Evolutionary conservation across 305 asterid species (phyloP), one percentile per base, ranked within the genome.

Genomic region (Monarda citriodora): DNA sequence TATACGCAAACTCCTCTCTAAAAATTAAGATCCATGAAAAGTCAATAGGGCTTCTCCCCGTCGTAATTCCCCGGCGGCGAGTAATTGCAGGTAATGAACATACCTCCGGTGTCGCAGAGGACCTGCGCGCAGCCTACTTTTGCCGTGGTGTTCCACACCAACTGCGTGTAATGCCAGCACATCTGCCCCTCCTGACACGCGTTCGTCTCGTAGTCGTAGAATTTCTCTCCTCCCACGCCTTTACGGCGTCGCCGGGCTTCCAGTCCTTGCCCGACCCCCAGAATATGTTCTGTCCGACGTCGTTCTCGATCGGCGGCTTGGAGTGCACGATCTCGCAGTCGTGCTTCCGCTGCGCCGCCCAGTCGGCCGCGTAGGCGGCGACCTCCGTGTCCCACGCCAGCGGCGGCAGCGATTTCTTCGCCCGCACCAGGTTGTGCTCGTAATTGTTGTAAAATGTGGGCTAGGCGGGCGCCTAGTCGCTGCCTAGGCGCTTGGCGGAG

Each of bases 81-180:
- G 48, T 90, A 90, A 48, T 90, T 90, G 75, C 97, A 90, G 46
- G 87, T 85, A 75, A 91, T 85, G 70, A 87, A 87, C 32, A 80
- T 82, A 80, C 85, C 96, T 5, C 96, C 95, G 57, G 45, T 61
- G 12, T 78, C 78, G 65, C 97, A 91, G 11, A 85, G 60, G 65
- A 77, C 86, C 12, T 90, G 45, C 9, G 90, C 91, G 70, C 96
- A 90, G 51, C 96, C 96, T 14, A 87, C 48, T 42, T 63, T 68
- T 56, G 45, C 61, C 1, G 91, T 85, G 16, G 12, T 67, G 36
- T 34, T 79, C 97, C 97, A 87, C 65, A 90, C 96, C 57, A 90
- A 74, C 83, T 90, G 96, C 32, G 91, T 85, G 61, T 90, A 91
- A 51, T 87, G 97, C 3, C 97, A 95, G 44, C 97, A 91, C 50